phyloP scores from a whole-genome alignment of 208 protist species.

The Trypanosoma rangeli region DNA sequence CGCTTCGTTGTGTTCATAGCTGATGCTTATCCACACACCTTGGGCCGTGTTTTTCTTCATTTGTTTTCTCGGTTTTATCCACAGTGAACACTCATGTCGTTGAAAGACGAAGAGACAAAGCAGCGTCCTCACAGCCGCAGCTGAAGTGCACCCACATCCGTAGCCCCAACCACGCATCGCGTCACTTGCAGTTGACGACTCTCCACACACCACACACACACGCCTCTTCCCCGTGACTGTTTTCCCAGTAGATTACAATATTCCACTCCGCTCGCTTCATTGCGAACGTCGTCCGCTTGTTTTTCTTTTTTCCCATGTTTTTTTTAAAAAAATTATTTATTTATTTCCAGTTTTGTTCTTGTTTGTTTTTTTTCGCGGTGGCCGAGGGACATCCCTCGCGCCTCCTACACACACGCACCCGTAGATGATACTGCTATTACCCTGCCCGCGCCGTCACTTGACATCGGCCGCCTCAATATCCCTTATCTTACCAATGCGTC shows the following conservation, averaged over 20 bases:
- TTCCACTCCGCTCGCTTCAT: not conserved
- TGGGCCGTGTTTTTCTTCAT: slow-evolving; percentile 14
- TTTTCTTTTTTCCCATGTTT: not conserved
- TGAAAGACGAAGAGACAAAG: not conserved
- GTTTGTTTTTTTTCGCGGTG: not conserved
- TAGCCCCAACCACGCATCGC: too few species aligned
- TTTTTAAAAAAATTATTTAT: too few species aligned
- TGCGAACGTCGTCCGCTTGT: not conserved
- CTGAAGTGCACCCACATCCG: too few species aligned
- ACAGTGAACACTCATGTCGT: slow-evolving; percentile 1
- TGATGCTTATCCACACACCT: too few species aligned
- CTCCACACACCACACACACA: not conserved
- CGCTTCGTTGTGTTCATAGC: too few species aligned
- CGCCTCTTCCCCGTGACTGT: not conserved
- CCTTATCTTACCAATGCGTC: slow-evolving; percentile 65
- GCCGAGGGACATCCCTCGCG: not conserved
- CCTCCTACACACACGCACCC: not conserved
- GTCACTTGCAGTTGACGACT: not conserved
- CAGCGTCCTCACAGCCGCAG: too few species aligned
- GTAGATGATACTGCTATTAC: not conserved
- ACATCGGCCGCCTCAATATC: slow-evolving; percentile 12
- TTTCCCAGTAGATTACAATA: not conserved
- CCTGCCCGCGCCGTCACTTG: not conserved
- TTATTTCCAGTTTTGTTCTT: not conserved
- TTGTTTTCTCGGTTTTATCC: not conserved